These are phyloP conservation scores for Wallacemonas collosoma DNA, from an alignment of 208 protist species.

Conservation along the genomic window DNA sequence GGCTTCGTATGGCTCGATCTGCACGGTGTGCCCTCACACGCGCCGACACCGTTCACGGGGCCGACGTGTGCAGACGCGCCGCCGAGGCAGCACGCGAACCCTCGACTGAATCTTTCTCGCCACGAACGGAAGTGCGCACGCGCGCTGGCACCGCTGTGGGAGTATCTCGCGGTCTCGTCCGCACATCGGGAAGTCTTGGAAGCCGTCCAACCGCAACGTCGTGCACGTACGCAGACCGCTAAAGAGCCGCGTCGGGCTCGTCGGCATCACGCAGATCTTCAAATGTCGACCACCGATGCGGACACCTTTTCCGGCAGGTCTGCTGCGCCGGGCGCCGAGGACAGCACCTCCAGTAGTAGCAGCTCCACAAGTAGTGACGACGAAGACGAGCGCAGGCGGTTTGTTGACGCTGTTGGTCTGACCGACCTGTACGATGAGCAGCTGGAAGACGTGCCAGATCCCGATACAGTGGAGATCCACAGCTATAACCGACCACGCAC, in stretches of 20 bases:
- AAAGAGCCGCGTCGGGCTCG: not conserved
- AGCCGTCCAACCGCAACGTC: constrained; percentile 2
- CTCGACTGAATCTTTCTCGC: no score
- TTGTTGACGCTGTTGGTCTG: not conserved
- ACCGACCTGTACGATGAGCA: constrained; percentile 31
- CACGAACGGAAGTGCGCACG: no score
- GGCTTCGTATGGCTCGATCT: constrained; percentile 41
- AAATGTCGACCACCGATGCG: not conserved
- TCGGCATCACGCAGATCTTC: not conserved
- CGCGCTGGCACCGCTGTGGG: constrained; percentile 18
- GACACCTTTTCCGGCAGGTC: constrained; percentile 1
- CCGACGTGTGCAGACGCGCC: no score
- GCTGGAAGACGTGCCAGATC: constrained; percentile 17
- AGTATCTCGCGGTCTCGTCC: constrained; percentile 10
- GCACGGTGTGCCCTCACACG: constrained; percentile 29
- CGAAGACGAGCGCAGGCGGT: not conserved
- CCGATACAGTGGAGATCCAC: not conserved
- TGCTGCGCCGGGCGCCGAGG: not conserved
- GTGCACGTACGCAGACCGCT: not conserved
- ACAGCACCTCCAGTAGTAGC: constrained; percentile 1
- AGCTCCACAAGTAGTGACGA: not conserved
- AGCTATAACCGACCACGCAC: not conserved
- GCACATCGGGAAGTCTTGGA: not conserved
- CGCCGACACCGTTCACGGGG: not conserved
- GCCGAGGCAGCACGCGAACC: no score